Conservation (phyloP, 2,329 filamentous ascomycete species). For the Sporothrix schenckii region DNA sequence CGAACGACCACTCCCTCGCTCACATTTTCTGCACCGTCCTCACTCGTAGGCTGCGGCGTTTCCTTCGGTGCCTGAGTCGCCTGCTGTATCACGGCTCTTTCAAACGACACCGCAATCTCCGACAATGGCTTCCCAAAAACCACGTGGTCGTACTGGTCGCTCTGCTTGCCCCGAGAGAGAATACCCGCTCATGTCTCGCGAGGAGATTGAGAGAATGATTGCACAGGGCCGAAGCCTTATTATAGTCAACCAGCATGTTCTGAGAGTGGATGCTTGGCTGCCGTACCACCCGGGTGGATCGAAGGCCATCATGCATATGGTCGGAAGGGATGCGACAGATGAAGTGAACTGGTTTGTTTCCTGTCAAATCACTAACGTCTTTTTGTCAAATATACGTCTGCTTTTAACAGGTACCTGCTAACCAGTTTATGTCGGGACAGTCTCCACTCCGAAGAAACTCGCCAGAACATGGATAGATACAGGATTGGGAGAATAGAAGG, state of each 20-base stretch:
- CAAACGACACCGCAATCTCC: not conserved
- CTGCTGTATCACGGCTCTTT: not conserved
- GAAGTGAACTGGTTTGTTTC: slow-evolving; percentile 80
- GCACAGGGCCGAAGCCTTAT: slow-evolving; percentile 78
- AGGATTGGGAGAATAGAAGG: slow-evolving; percentile 82
- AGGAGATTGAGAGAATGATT: slow-evolving; percentile 79
- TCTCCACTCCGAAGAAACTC: slow-evolving; percentile 79
- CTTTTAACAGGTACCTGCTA: not conserved
- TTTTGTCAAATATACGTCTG: not conserved
- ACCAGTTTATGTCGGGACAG: slow-evolving; percentile 48
- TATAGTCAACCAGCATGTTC: slow-evolving; percentile 76
- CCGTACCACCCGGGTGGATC: slow-evolving; percentile 90
- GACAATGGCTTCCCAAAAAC: slow-evolving; percentile 9
- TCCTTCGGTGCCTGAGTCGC: not conserved
- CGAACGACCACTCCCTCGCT: not conserved
- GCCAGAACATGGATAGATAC: slow-evolving; percentile 75
- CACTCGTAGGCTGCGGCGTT: not conserved
- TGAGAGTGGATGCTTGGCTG: slow-evolving; percentile 88
- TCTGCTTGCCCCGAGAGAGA: slow-evolving; percentile 18
- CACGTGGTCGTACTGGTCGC: not conserved
- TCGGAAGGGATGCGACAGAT: slow-evolving; percentile 90
- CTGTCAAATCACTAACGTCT: not conserved
- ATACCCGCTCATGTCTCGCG: slow-evolving; percentile 47
- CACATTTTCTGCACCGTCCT: not conserved
- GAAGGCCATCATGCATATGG: slow-evolving; percentile 89